Conservation (phyloP, 2,329 filamentous ascomycete genomes). For the Calonectria pseudoturangicola region DNA sequence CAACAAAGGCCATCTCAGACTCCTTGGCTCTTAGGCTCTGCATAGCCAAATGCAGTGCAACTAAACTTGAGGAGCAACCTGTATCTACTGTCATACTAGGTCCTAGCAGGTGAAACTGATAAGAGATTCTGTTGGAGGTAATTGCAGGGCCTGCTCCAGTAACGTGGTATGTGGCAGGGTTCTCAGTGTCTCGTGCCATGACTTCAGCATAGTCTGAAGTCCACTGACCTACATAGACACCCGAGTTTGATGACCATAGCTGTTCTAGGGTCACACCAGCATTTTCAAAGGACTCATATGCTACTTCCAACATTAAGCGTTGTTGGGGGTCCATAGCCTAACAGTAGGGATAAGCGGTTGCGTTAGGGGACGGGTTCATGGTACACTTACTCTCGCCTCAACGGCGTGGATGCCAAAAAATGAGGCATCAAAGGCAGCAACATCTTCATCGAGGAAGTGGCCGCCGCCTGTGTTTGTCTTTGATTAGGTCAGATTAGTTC, state of each 20-base stretch:
- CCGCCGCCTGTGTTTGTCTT: slow-evolving; percentile 48
- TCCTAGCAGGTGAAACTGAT: slow-evolving; percentile 68
- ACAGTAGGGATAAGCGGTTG: slow-evolving; percentile 26
- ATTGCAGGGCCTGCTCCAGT: slow-evolving; percentile 66
- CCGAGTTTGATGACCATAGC: slow-evolving; percentile 52
- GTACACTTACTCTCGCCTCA: slow-evolving; percentile 42
- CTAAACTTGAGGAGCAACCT: slow-evolving; percentile 69
- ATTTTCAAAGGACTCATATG: slow-evolving; percentile 55
- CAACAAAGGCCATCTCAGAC: slow-evolving; percentile 53
- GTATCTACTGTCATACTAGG: slow-evolving; percentile 70
- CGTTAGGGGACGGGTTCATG: not conserved
- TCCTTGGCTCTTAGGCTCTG: slow-evolving; percentile 60
- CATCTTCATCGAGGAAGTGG: slow-evolving; percentile 54
- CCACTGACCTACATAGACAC: slow-evolving; percentile 56
- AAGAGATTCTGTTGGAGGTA: slow-evolving; percentile 67
- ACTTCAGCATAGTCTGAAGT: slow-evolving; percentile 53
- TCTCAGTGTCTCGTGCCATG: slow-evolving; percentile 59
- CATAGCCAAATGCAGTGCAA: slow-evolving; percentile 67
- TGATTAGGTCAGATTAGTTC: slow-evolving; percentile 4
- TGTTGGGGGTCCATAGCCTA: slow-evolving; percentile 56
- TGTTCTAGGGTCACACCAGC: slow-evolving; percentile 58
- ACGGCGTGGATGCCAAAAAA: slow-evolving; percentile 51
- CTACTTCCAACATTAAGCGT: slow-evolving; percentile 52
- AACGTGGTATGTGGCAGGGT: slow-evolving; percentile 67
- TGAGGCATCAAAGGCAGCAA: slow-evolving; percentile 52